Conservation (phyloP, 2,329 filamentous ascomycete species). For the Fusarium setosum region DNA sequence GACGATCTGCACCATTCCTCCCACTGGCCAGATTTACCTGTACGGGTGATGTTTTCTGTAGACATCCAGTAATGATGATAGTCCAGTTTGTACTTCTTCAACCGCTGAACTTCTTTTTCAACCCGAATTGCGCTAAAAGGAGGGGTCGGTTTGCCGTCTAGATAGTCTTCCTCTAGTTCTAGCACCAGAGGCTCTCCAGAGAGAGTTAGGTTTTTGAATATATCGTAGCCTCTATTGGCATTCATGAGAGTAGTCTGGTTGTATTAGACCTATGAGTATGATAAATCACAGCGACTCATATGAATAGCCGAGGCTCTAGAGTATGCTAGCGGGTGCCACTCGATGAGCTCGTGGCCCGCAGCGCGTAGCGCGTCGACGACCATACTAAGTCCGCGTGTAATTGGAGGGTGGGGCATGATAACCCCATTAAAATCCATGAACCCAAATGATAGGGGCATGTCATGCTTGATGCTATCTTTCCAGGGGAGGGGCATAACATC, state of each 20-base stretch:
- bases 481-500: neutral
- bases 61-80: neutral
- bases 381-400: neutral
- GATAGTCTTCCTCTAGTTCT: neutral
- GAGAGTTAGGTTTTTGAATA: neutral
- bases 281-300: neutral
- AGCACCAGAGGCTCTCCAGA: neutral
- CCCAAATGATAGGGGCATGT: neutral
- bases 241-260: neutral
- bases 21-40: neutral
- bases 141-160: neutral
- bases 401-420: neutral
- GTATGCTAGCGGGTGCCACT: neutral
- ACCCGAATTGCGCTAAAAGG: neutral
- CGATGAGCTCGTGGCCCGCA: neutral
- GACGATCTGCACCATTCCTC: neutral
- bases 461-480: neutral
- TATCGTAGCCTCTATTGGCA: neutral
- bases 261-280: neutral
- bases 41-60: neutral
- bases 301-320: neutral
- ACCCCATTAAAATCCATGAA: neutral
- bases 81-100: neutral
- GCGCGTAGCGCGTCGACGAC: neutral
- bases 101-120: neutral